Evolutionary conservation across 495 filamentous ascomycete genomes (phyloP), one percentile per base, ranked within the genome.

Genomic region (Thermochaetoides thermophila): DNA sequence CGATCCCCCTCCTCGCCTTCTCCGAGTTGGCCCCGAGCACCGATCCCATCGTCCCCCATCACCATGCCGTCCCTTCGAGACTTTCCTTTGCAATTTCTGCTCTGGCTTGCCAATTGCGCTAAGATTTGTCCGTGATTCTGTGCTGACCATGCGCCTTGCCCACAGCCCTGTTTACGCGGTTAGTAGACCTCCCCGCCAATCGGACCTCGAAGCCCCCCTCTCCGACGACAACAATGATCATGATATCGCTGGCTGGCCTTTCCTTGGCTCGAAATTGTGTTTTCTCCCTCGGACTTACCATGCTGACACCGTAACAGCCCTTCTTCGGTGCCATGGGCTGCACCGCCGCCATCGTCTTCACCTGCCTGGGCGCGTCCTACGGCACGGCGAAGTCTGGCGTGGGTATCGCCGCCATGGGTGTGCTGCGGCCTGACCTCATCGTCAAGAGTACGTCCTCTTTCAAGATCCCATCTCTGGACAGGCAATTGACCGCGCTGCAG

Each of bases 311-410:
- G 4, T 17, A 9, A 39, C 45, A 91, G 89, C 89, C 89, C 58
- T 99, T 99, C 69, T 99, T 99, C 59, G 87, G 91, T 67, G 85
- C 85, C 59, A 91, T 99, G 78, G 89, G 89, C 56, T 99, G 89
- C 71, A 92, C 86, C 37, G 83, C 84, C 43, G 82, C 89, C 58
- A 95, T 97, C 58, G 84, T 95, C 49, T 97, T 97, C 72, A 95
- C 87, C 56, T 97, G 87, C 71, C 84, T 97, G 48, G 87, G 87
- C 50, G 87, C 87, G 48, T 85, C 87, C 51, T 97, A 97, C 66
- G 87, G 89, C 58, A 99, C 89, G 46, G 89, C 89, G 49, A 99
- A 99, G 75, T 85, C 91, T 46, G 89, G 91, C 64, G 89, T 99
- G 52, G 89, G 89, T 68, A 93, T 99, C 53, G 83, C 84, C 52